Base-by-base conservation (phyloP, 148 eudicot species). In the Silene conica region DNA sequence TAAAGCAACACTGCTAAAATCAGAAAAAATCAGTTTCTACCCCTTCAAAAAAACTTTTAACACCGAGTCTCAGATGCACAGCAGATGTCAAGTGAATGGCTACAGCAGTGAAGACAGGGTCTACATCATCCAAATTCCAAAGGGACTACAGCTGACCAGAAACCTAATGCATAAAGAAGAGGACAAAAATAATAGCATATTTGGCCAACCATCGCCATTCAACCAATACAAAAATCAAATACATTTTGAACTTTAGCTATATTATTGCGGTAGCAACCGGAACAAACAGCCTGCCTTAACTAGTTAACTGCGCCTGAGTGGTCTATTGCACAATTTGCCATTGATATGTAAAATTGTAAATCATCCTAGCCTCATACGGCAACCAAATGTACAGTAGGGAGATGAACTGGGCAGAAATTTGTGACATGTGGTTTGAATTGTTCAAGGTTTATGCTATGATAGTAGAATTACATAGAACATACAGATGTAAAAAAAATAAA, bases 61-160 rank as follows among this genome's bases (percentile, higher is more conserved):
- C 8, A n/a, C n/a, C n/a, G 19, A 64, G 68, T 34, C 22, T n/a
- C 8, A 10, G 8, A 43, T 11, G 15, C 25, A 45, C 22, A 41
- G 28, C 28, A 13, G 70, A 45, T 28, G 41, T 7, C n/a, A 38
- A 22, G 41, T 43, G 16, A 34, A 5, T 11, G 18, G 26, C 70
- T 67, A 67, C 55, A 21, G 70, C 55, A 43, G 13, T 38, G 50
- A 41, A 66, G 69, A 38, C 50, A 66, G 69, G 69, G 1, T 66
- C 70, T 66, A 38, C 55, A n/a, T 38, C 50, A 48, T 66, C 52
- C 25, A 66, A 66, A 66, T 22, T 66, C 52, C 25, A 66, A 66
- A 66, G 23, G 19, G 25, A 43, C 22, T 23, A 25, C 22, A 11
- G 25, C 65, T 14, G 38, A 62, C 31, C 15, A 50, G 2, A 50